Conservation (phyloP, 495 filamentous ascomycete species). For the Penicillium salamii region DNA sequence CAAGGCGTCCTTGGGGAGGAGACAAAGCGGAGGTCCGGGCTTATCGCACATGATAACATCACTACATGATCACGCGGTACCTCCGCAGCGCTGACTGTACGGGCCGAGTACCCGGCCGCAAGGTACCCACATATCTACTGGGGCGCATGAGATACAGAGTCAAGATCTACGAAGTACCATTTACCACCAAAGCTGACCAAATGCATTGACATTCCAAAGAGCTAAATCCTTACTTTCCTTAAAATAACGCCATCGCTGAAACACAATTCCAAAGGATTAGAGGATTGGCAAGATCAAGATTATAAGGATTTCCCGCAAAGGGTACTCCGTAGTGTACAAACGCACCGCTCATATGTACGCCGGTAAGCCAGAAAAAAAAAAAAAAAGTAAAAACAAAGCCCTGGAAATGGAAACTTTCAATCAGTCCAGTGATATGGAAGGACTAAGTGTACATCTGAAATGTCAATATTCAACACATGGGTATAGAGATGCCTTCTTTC, state of each 20-base stretch:
- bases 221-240: conserved; percentile 20
- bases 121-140: conserved; percentile 1
- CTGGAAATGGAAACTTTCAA: conserved; percentile 9
- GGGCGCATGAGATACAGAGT: no score
- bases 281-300: conserved; percentile 3
- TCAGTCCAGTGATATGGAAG: conserved; percentile 18
- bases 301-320: conserved; percentile 14
- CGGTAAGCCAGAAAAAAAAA: background rate
- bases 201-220: background rate
- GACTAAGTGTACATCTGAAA: conserved; percentile 12
- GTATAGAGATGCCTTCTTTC: conserved; percentile 1
- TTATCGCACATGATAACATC: conserved; percentile 11
- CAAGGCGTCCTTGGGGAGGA: conserved; percentile 2
- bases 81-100: background rate
- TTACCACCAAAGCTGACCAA: background rate
- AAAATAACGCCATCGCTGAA: conserved; percentile 40
- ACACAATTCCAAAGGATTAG: conserved; percentile 11
- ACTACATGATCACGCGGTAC: conserved; percentile 6
- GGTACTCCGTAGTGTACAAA: conserved; percentile 20
- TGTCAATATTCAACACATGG: background rate
- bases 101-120: background rate
- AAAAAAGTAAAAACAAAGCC: conserved; percentile 8
- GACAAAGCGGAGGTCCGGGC: conserved; percentile 9
- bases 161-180: background rate
- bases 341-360: conserved; percentile 26